phyloP scores from a whole-genome alignment of 495 filamentous ascomycete species.

The Immersiella caudata region DNA sequence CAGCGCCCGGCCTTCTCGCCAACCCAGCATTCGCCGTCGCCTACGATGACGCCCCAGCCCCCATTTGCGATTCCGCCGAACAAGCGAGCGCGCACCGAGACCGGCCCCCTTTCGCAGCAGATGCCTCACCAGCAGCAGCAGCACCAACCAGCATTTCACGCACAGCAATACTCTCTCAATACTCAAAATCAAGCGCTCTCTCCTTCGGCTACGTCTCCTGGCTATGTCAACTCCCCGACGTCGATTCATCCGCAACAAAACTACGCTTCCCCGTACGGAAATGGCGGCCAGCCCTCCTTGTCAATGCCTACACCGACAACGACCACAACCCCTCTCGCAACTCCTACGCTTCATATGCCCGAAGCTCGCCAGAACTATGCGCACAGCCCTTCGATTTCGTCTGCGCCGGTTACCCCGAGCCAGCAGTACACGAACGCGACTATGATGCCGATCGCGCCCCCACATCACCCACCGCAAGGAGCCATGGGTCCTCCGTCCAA shows the following conservation, averaged over 20 bases:
- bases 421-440: constrained; percentile 46
- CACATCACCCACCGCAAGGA: constrained; percentile 28
- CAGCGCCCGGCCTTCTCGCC: constrained; percentile 36
- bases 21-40: constrained; percentile 44
- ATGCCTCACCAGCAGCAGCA: constrained; percentile 7
- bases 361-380: constrained; percentile 35
- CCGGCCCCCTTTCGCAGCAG: constrained; percentile 51
- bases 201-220: constrained; percentile 23
- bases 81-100: constrained; percentile 72
- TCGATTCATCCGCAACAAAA: constrained; percentile 13
- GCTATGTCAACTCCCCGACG: constrained; percentile 24
- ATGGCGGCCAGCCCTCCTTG: constrained; percentile 26
- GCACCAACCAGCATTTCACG: not conserved
- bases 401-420: constrained; percentile 24
- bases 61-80: constrained; percentile 53
- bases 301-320: constrained; percentile 19
- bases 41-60: constrained; percentile 29
- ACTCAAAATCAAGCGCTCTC: constrained; percentile 10
- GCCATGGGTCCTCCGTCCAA: constrained; percentile 83
- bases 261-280: constrained; percentile 27
- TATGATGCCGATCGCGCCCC: constrained; percentile 38
- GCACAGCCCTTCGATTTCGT: constrained; percentile 26
- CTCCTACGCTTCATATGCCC: constrained; percentile 28
- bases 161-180: constrained; percentile 7
- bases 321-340: constrained; percentile 20